Evolutionary conservation across 441 rosid genomes (phyloP), one percentile per base, ranked within the genome.

Genomic region (Gossypium trilobum): DNA sequence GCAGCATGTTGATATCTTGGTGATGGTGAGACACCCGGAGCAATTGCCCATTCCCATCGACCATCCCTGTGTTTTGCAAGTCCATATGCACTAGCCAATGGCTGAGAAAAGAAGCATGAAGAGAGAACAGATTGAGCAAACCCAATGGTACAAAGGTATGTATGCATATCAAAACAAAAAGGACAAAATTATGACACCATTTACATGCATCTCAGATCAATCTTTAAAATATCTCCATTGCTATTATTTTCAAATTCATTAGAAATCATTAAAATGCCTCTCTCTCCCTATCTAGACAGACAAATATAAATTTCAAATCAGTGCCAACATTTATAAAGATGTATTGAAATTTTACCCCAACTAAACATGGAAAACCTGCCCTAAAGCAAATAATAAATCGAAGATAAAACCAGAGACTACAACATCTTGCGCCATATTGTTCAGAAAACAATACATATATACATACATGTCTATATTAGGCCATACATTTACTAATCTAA

Each of bases 31-130:
- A 95, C 97, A 71, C 97, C 97, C 70, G 99, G 99, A 81, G 97
- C 99, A 79, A 95, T 95, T 70, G 97, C 97, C 99, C 99, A 95
- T 85, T 95, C 99, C 99, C 99, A 95, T 68, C 99, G 99, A 60
- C 99, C 99, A 82, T 95, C 99, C 80, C 97, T 91, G 74, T 95
- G 99, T 79, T 92, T 95, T 17, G 99, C 99, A 81, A 95, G 96
- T 72, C 98, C 99, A 83, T 95, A 95, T 63, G 99, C 99, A 80
- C 93, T 91, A 19, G 99, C 88, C 71, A 92, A 79, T 61, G 99
- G 98, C 97, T 95, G 86, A 73, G 83, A 78, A 79, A 52, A 39
- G 65, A 56, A 14, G 31, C 78, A 50, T 74, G 22, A 63, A 74
- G 33, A 50, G 67, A n/a, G 59, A 68, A 50, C 48, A 73, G 58